Conservation (phyloP, 2,329 filamentous ascomycete species). For the Alternaria longipes region DNA sequence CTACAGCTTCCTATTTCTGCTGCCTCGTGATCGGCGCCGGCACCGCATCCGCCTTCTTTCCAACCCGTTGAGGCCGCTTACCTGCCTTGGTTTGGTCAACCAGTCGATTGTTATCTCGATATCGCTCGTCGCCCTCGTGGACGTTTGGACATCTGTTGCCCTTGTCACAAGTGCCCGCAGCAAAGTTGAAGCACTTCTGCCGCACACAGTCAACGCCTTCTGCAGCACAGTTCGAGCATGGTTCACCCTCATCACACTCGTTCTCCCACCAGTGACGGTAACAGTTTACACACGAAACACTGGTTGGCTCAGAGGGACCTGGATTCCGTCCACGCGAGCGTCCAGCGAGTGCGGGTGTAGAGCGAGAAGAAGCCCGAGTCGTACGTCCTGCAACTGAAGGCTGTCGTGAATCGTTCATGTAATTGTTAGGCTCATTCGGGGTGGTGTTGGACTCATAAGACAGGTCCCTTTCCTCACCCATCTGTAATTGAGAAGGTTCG, state of each 20-base stretch:
- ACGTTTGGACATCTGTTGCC: background rate
- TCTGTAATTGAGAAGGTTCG: background rate
- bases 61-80: background rate
- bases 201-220: background rate
- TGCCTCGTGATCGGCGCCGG: background rate
- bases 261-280: constrained; percentile 4
- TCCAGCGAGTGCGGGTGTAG: background rate
- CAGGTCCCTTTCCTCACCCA: background rate
- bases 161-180: background rate
- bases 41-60: background rate
- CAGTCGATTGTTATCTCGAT: background rate
- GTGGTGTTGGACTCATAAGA: background rate
- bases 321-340: background rate
- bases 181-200: constrained; percentile 4
- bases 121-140: background rate
- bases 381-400: background rate
- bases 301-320: background rate
- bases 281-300: constrained; percentile 2
- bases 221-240: constrained; percentile 1
- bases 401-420: background rate
- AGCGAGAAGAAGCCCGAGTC: background rate
- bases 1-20: background rate
- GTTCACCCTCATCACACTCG: background rate
- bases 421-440: background rate
- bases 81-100: background rate